phyloP scores from a whole-genome alignment of 1,284 basidiomycete species.

The Austroboletus novae-zelandiae region DNA sequence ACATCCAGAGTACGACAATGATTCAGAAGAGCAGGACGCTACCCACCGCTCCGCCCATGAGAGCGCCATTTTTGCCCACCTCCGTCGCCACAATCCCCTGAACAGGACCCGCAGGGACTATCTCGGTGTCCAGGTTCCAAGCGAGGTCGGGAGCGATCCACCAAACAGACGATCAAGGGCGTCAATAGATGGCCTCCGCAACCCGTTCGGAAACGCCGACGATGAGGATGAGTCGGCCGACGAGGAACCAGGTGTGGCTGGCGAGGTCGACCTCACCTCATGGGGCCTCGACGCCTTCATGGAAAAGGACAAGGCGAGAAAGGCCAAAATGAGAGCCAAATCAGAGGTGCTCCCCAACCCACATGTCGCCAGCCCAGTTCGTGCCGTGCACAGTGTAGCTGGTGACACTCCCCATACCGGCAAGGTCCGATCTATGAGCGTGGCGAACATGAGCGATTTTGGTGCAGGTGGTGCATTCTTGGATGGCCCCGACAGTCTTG shows the following conservation, averaged over 20 bases:
- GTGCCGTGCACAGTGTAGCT: slow-evolving; percentile 31
- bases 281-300: slow-evolving; percentile 80
- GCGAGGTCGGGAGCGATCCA: slow-evolving; percentile 52
- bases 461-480: slow-evolving; percentile 45
- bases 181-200: slow-evolving; percentile 62
- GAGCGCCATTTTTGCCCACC: slow-evolving; percentile 76
- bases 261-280: slow-evolving; percentile 77
- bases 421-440: slow-evolving; percentile 58
- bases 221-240: slow-evolving; percentile 51
- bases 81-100: slow-evolving; percentile 45
- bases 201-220: slow-evolving; percentile 67
- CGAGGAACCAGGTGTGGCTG: slow-evolving; percentile 34
- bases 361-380: slow-evolving; percentile 39
- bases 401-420: slow-evolving; percentile 34
- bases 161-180: slow-evolving; percentile 46
- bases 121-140: slow-evolving; percentile 64
- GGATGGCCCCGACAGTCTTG: slow-evolving; percentile 33
- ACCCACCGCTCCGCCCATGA: slow-evolving; percentile 69
- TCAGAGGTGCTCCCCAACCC: slow-evolving; percentile 51
- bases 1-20: slow-evolving; percentile 76
- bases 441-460: slow-evolving; percentile 57
- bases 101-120: slow-evolving; percentile 52
- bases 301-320: slow-evolving; percentile 58
- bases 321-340: slow-evolving; percentile 47
- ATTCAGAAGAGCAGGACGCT: slow-evolving; percentile 57